Evolutionary conservation across 306 rosid species (phyloP), one percentile per base, ranked within the genome.

Genomic region (Lathyrus sativus): DNA sequence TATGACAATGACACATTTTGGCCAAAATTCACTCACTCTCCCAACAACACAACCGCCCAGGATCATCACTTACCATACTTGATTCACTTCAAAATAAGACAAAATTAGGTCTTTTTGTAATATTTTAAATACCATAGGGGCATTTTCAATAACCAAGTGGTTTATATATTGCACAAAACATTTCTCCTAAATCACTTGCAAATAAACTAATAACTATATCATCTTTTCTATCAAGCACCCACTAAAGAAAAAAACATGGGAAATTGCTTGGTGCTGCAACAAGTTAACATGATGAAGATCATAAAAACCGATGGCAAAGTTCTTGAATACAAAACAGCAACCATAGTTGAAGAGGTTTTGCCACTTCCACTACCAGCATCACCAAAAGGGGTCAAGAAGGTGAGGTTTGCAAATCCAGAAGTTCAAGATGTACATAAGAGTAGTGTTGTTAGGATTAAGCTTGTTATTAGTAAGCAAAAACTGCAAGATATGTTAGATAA

Each of bases 291-390:
- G 9, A 85, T 86, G 46, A 91, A 74, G 81, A 68, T 93, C 65
- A 78, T 85, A 90, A 88, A 83, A 80, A 57, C 86, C 9, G 97
- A 93, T 71, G 91, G 95, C 29, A 85, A 88, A 79, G 55, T 84
- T 48, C 83, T 93, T 1, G 93, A 84, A 73, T 93, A 93, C 86
- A 84, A 79, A 68, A 66, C 87, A 71, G 88, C 91, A 19, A 80
- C 80, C 31, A 74, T 68, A 58, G 97, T 72, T 12, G 77, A 80
- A 57, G 82, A 88, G 7, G 85, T 90, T 58, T 46, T 88, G 70
- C 84, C 88, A 24, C 81, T 74, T 31, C 83, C 86, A 9, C 8
- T 33, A 11, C 4, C 67, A 37, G 65, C 74, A 1, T 39, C 85
- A 0, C 77, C 80, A 2, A 78, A 81, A 67, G 62, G 49, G 2